Conservation (phyloP, 257 asterid species). For the Solanum ossicruentum region DNA sequence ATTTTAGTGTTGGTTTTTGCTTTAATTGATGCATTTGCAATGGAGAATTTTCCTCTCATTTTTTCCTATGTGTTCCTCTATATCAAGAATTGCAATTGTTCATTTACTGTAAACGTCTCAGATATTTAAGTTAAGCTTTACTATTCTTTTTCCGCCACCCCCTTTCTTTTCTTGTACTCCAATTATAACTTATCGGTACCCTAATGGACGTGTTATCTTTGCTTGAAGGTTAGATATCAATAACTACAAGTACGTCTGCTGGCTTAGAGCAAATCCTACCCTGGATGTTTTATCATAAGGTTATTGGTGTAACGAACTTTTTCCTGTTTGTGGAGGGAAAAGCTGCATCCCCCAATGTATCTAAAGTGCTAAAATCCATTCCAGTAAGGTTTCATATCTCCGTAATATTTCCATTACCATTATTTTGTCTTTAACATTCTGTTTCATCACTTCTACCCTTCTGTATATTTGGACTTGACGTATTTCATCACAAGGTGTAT, state of each 20-base stretch:
- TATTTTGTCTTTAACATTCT: background rate
- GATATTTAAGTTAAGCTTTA: background rate
- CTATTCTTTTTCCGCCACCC: background rate
- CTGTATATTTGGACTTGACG: background rate
- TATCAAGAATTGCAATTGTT: background rate
- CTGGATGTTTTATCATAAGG: slow-evolving; percentile 82
- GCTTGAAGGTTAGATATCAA: slow-evolving; percentile 33
- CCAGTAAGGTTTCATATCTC: slow-evolving; percentile 33
- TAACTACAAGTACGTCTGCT: slow-evolving; percentile 72
- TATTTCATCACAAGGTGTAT: background rate
- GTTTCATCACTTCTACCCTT: background rate
- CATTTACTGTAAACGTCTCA: background rate
- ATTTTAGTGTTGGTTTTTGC: background rate
- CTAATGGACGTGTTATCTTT: background rate
- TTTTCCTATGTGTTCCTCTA: background rate
- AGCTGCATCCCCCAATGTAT: slow-evolving; percentile 63
- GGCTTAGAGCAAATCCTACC: slow-evolving; percentile 79
- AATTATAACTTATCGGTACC: background rate
- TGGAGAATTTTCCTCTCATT: background rate
- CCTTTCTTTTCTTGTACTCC: background rate
- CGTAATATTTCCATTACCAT: background rate
- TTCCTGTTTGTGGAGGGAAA: slow-evolving; percentile 78
- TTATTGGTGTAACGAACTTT: slow-evolving; percentile 62
- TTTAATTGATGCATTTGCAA: background rate
- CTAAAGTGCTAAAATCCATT: slow-evolving; percentile 70